Evolutionary conservation across 2,329 filamentous ascomycete species (phyloP).

Genomic region (Cladophialophora yegresii): DNA sequence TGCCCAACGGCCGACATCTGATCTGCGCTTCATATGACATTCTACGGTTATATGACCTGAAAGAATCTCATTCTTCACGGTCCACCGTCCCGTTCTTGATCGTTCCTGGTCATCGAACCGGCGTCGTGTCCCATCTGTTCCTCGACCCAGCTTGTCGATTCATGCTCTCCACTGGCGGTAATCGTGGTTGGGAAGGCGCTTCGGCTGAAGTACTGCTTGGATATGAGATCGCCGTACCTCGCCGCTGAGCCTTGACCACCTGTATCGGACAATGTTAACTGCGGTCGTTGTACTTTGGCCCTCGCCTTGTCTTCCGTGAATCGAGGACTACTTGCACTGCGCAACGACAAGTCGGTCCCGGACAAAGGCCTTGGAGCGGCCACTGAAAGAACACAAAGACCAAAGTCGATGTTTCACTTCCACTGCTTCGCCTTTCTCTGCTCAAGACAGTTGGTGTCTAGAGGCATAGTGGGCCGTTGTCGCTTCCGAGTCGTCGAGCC

Average conservation of each 20-base stretch:
- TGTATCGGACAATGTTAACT: neutral
- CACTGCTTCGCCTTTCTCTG: neutral
- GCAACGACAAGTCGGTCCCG: neutral
- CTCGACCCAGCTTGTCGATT: conserved; percentile 85
- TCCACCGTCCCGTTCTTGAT: conserved; percentile 93
- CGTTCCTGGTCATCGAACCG: conserved; percentile 84
- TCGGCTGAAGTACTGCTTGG: conserved; percentile 88
- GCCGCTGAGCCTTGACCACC: conserved; percentile 9
- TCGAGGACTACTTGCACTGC: neutral
- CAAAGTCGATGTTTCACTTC: neutral
- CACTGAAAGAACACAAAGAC: neutral
- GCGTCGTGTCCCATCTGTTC: conserved; percentile 82
- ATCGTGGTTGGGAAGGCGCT: conserved; percentile 89
- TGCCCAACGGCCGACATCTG: conserved; percentile 90
- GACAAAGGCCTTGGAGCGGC: neutral
- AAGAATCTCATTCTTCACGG: conserved; percentile 65
- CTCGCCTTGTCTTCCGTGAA: neutral
- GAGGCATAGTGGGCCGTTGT: neutral
- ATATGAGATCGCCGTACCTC: conserved; percentile 74
- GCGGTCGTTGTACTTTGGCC: neutral
- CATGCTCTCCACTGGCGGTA: conserved; percentile 89
- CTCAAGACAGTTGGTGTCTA: neutral
- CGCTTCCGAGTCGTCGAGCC: neutral
- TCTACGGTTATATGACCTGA: conserved; percentile 85
- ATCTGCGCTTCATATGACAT: conserved; percentile 90